Conservation (phyloP, 2,329 filamentous ascomycete genomes). For the Ceratocystis variospora region DNA sequence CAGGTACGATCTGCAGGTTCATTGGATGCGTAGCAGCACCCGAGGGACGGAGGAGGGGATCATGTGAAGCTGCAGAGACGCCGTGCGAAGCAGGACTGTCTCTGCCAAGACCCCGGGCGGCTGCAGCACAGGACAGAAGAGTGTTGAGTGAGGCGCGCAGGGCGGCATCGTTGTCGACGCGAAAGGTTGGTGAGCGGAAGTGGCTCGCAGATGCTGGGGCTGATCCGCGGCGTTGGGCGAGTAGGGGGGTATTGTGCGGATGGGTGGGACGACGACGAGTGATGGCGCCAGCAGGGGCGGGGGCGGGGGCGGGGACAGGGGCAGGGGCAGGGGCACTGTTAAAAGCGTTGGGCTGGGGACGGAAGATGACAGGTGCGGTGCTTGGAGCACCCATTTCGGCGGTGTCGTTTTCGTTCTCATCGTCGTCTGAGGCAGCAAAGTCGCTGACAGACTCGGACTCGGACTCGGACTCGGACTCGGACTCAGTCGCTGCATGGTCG, state of each 20-base stretch:
- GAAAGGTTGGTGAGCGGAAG: constrained; percentile 59
- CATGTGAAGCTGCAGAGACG: constrained; percentile 20
- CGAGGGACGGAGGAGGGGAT: constrained; percentile 28
- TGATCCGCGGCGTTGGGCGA: constrained; percentile 37
- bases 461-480: constrained; percentile 35
- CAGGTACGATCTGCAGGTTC: constrained; percentile 45
- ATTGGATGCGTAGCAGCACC: constrained; percentile 40
- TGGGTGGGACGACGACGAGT: constrained; percentile 34
- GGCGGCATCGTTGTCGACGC: constrained; percentile 84
- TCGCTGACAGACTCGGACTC: constrained; percentile 26
- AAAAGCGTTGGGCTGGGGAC: constrained; percentile 84
- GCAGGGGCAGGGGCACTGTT: constrained; percentile 43
- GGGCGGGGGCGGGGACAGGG: constrained; percentile 31
- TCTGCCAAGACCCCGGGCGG: constrained; percentile 61
- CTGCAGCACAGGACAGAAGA: constrained; percentile 83
- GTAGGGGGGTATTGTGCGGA: constrained; percentile 36
- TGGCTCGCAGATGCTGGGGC: constrained; percentile 33
- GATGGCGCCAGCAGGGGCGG: constrained; percentile 44
- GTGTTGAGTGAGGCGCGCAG: constrained; percentile 89
- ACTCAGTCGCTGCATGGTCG: constrained; percentile 27
- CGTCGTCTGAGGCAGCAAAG: constrained; percentile 27
- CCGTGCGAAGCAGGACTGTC: constrained; percentile 27
- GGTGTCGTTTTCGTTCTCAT: constrained; percentile 56
- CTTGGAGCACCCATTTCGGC: constrained; percentile 58
- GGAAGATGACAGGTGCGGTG: constrained; percentile 45